Percentiles rank a stretch among this genome's conserved stretches.
Evolutionary conservation across 2,329 filamentous ascomycete genomes (phyloP).

Genomic region (Cladophialophora exuberans): DNA sequence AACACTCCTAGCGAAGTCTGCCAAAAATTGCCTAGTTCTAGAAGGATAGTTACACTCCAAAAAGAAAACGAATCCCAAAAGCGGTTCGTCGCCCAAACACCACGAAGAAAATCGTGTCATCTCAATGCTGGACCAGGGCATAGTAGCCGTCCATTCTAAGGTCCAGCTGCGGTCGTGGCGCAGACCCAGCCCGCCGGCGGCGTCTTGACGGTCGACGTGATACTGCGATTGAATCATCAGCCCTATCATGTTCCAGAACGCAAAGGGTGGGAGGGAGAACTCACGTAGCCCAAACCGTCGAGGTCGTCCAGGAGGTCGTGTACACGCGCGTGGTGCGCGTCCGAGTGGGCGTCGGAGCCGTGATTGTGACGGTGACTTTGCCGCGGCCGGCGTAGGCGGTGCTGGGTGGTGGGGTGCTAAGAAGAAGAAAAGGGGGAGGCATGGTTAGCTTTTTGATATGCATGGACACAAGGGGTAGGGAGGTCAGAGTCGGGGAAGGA

Average conservation of each 20-base stretch:
- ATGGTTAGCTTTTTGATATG: background rate
- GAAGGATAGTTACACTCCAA: too few species aligned
- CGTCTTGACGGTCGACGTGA: slow-evolving; percentile 26
- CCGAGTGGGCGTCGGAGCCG: slow-evolving; percentile 26
- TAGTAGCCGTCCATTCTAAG: too few species aligned
- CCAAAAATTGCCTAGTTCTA: too few species aligned
- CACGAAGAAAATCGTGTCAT: too few species aligned
- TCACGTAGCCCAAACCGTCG: slow-evolving; percentile 27
- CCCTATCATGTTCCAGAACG: too few species aligned
- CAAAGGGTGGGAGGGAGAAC: slow-evolving; percentile 6
- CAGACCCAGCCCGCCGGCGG: slow-evolving; percentile 23
- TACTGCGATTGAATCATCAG: slow-evolving; percentile 18
- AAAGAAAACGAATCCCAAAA: too few species aligned
- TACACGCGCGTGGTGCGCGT: slow-evolving; percentile 18
- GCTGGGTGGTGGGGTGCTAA: slow-evolving; percentile 25
- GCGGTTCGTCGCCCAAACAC: too few species aligned
- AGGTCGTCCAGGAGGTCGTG: slow-evolving; percentile 24
- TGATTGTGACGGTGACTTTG: slow-evolving; percentile 26
- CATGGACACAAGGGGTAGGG: too few species aligned
- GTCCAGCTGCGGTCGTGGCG: slow-evolving; percentile 20
- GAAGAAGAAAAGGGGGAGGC: background rate
- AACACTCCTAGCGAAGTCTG: too few species aligned
- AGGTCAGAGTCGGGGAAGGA: too few species aligned
- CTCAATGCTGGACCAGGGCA: too few species aligned
- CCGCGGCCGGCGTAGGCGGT: slow-evolving; percentile 28